phyloP scores from a whole-genome alignment of 495 filamentous ascomycete genomes.

The Parmelia sp. region DNA sequence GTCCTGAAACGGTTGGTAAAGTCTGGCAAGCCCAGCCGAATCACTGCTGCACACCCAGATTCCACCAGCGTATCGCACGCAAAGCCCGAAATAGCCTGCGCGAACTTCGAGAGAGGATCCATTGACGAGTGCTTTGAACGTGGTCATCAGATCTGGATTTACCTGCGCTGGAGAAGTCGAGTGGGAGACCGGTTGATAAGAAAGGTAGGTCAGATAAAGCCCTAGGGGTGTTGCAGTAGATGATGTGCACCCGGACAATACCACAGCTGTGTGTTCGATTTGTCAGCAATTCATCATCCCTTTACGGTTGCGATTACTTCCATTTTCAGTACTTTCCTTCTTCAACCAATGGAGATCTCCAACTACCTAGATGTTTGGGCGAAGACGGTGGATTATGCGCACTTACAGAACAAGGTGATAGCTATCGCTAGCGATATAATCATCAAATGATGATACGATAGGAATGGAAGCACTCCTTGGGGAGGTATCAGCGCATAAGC shows the following conservation, averaged over 20 bases:
- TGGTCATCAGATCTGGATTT: constrained; percentile 41
- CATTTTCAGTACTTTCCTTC: too few species aligned
- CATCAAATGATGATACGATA: neutral
- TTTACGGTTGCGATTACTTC: neutral
- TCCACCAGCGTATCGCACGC: too few species aligned
- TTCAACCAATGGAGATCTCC: too few species aligned
- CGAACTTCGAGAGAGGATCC: neutral
- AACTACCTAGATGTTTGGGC: too few species aligned
- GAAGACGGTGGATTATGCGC: neutral
- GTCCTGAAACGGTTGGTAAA: constrained; percentile 64
- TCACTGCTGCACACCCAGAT: constrained; percentile 15
- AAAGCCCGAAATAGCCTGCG: too few species aligned
- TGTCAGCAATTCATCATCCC: neutral
- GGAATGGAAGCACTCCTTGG: neutral
- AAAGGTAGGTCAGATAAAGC: constrained; percentile 74
- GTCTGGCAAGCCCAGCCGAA: constrained; percentile 27
- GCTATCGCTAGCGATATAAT: neutral
- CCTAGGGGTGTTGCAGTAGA: constrained; percentile 62
- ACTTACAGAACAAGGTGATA: neutral
- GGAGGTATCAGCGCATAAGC: neutral
- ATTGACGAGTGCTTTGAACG: constrained; percentile 59
- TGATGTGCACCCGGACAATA: neutral
- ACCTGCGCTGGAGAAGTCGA: constrained; percentile 8
- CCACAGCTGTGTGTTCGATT: neutral
- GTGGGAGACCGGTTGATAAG: constrained; percentile 47